A percentile compares a stretch with the other conserved stretches of the same genome.
Evolutionary conservation across 2,329 filamentous ascomycete genomes (phyloP).

Genomic region (Hymenoscyphus salicellus): DNA sequence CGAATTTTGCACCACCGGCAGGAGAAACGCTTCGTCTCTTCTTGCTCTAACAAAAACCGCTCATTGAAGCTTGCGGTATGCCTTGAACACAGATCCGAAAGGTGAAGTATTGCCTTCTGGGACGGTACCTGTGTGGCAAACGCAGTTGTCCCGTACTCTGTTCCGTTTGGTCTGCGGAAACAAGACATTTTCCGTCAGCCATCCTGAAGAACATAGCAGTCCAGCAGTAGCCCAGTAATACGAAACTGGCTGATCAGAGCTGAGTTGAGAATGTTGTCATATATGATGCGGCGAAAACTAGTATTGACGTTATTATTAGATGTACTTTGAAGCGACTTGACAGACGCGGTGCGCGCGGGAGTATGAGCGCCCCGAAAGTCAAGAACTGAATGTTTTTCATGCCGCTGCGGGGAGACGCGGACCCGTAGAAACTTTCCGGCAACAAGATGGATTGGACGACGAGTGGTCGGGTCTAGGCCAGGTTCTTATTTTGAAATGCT

Average conservation of each 20-base stretch:
- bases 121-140: not conserved
- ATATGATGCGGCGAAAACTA: constrained; percentile 2
- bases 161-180: not conserved
- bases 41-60: not conserved
- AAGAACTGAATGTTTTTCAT: not conserved
- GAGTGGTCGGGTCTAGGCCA: constrained; percentile 5
- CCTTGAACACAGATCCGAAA: not conserved
- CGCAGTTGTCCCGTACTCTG: not conserved
- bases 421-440: not conserved
- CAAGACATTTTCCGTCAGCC: not conserved
- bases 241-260: not conserved
- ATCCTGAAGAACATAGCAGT: not conserved
- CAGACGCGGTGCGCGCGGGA: not conserved
- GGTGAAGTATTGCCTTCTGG: not conserved
- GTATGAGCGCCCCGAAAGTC: not conserved
- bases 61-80: not conserved
- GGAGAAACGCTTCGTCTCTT: not conserved
- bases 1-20: not conserved
- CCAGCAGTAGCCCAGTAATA: not conserved
- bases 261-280: not conserved
- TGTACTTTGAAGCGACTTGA: not conserved
- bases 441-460: constrained; percentile 5
- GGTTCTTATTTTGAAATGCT: not conserved
- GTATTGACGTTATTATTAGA: not conserved
- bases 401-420: not conserved